Evolutionary conservation across 176 grass and related monocot genomes (phyloP).

Genomic region (Rhipidocladum racemiflorum): DNA sequence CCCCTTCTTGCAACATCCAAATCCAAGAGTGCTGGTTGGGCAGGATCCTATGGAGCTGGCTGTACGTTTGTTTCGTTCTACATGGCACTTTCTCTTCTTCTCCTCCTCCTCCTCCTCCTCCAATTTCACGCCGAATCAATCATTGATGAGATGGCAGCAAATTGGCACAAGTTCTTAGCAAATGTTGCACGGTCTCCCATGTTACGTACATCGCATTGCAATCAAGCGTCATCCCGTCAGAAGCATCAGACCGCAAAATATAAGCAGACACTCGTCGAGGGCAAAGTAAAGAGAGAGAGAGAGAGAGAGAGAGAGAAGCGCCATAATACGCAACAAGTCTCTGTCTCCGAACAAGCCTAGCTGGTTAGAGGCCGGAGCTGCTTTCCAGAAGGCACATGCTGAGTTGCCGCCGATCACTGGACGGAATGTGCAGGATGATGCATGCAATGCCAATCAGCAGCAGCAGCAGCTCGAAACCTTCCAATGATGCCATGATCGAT

Average conservation of each 20-base stretch:
- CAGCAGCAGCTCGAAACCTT: not conserved
- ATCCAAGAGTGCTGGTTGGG: not conserved
- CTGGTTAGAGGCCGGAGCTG: not conserved
- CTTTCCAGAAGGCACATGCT: not conserved
- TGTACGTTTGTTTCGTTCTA: not conserved
- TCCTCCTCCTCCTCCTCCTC: not conserved
- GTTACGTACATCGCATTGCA: too few species aligned
- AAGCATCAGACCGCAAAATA: not conserved
- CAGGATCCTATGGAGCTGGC: not conserved
- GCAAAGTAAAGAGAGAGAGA: not conserved
- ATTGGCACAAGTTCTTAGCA: not conserved
- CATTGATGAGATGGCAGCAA: not conserved
- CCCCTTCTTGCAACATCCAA: slow-evolving; percentile 1
- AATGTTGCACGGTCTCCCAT: not conserved
- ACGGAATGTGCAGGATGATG: not conserved
- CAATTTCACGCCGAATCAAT: not conserved
- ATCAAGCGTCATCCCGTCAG: not conserved
- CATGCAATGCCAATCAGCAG: not conserved
- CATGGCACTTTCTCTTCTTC: not conserved
- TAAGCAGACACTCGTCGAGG: not conserved
- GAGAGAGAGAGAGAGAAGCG: not conserved
- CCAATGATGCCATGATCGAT: not conserved
- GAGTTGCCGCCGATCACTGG: not conserved
- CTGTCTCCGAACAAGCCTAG: not conserved
- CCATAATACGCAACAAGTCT: not conserved